Conservation (phyloP, 1,284 basidiomycete species). For the Hypsizygus ulmarius region DNA sequence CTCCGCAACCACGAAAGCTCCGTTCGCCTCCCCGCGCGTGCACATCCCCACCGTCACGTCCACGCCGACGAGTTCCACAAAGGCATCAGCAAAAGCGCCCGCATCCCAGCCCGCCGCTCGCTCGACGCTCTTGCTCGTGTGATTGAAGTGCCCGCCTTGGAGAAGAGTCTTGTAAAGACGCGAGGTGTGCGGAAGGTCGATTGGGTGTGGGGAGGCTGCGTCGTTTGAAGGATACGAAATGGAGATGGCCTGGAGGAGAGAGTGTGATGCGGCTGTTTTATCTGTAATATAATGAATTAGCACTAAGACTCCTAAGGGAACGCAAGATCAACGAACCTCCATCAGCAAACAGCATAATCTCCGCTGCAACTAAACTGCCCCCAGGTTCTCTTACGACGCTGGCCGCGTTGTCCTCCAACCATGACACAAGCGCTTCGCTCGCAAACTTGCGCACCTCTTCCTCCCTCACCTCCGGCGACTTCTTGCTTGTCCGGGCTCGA, state of each 20-base stretch:
- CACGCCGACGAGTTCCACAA: conserved; percentile 56
- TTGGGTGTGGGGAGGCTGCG: conserved; percentile 52
- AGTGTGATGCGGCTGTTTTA: conserved; percentile 59
- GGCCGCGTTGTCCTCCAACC: conserved; percentile 59
- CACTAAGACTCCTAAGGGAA: neutral
- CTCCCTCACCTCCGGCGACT: conserved; percentile 57
- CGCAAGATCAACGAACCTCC: conserved; percentile 56
- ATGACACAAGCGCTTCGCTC: conserved; percentile 65
- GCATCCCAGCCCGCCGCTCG: conserved; percentile 51
- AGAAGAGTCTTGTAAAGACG: conserved; percentile 83
- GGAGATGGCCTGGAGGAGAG: conserved; percentile 57
- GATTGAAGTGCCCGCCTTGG: conserved; percentile 86
- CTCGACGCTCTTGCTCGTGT: conserved; percentile 53
- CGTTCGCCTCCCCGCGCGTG: conserved; percentile 47
- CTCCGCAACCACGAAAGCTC: conserved; percentile 79
- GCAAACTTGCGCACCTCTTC: conserved; percentile 70
- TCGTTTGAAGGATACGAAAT: conserved; percentile 55
- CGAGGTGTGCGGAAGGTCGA: conserved; percentile 78
- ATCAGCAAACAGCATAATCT: conserved; percentile 78
- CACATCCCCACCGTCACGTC: conserved; percentile 62
- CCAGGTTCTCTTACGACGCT: conserved; percentile 70
- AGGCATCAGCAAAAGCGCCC: conserved; percentile 52
- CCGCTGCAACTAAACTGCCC: conserved; percentile 72
- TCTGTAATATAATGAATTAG: conserved; percentile 42
- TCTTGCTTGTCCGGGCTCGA: conserved; percentile 74